Base-by-base conservation (phyloP, 371 early-diverging fungal genomes). In the Thermomucor indicae-seudaticae region DNA sequence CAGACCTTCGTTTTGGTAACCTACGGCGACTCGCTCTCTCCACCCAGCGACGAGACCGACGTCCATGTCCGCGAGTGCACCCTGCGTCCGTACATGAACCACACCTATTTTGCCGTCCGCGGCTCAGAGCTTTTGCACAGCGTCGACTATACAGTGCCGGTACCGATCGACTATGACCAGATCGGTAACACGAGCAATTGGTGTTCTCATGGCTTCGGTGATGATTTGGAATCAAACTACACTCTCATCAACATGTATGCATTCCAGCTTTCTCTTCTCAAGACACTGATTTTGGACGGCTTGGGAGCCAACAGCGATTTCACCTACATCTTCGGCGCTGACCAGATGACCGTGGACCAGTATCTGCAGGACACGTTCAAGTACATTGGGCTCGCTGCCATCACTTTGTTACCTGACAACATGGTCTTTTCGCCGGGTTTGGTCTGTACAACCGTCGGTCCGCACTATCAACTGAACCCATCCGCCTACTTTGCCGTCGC, bases 161-260 rank as follows among this genome's bases (percentile, higher is more conserved):
- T 57, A 8, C 25, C 34, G 2, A 30, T 57, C 17, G 45, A 57
- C 20, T 57, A 57, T 27, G 29, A 19, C 4, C 3, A 24, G 3
- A 23, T 57, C 12, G 31, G 47, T 14, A 46, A 57, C 22, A 47
- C 20, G 0, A 7, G 41, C 8, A n/a, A 30, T 24, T 51, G 51
- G 47, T 12, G 4, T n/a, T 24, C 23, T 12, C 1, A 38, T 30
- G 12, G 22, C 20, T 6, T 14, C 24, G 34, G 17, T 12, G n/a
- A 47, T 19, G 23, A 14, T 12, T 17, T 17, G 27, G 5, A 24
- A 24, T 19, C 41, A 29, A 25, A 51, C 31, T 32, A 17, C 16
- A 29, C 35, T 6, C 16, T 24, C 27, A 30, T 45, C 7, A 57
- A 57, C 39, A 16, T 43, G 0, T 57, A 57, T 41, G 57, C 51